Evolutionary conservation across 345 rosid genomes (phyloP), one percentile per base, ranked within the genome.

Genomic region (Turritis glabra): DNA sequence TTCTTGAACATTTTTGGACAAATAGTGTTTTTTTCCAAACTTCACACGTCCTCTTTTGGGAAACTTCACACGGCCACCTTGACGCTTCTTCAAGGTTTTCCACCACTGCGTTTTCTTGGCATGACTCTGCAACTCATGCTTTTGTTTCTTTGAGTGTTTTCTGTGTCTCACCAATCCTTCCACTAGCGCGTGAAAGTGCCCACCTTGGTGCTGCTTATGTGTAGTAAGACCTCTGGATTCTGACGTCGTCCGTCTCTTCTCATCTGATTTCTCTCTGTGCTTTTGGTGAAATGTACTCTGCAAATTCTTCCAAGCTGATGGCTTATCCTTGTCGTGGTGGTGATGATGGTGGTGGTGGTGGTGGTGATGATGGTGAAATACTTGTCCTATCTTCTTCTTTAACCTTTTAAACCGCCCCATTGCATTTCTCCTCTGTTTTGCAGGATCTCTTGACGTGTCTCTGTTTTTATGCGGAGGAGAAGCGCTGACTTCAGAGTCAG

Each of bases 291-390:
- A 58, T 40, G 63, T 65, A 4, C 48, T 57, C 73, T 61, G 78
- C 23, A 88, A 19, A 15, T 76, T 51, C 62, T 72, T 84, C 93
- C 90, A 84, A 58, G 25, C 76, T 32, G 88, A 82, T 54, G 46
- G 59, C 27, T 57, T 52, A 8, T 44, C 46, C 7, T 43, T 38
- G 6, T 61, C 17, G 14, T 65, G 52, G 55, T 64, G 78, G 21
- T 71, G 58, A 29, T 73, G 77, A 6, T 88, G 89, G 22, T 88
- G 90, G 41, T 87, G 86, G 22, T 27, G 30, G 50, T 86, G 90
- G 29, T 87, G 89, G 8, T 86, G 90, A 32, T 86, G 90, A 48
- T 88, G 96, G 46, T 86, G 96, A 57, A 90, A 81, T 15, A 87
- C 84, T 21, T 85, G 78, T 6, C 90, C 90, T 4, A 90, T 54